Evolutionary conservation across 108 stramenopile genomes (phyloP).

Genomic region (Nitzschia sp.): DNA sequence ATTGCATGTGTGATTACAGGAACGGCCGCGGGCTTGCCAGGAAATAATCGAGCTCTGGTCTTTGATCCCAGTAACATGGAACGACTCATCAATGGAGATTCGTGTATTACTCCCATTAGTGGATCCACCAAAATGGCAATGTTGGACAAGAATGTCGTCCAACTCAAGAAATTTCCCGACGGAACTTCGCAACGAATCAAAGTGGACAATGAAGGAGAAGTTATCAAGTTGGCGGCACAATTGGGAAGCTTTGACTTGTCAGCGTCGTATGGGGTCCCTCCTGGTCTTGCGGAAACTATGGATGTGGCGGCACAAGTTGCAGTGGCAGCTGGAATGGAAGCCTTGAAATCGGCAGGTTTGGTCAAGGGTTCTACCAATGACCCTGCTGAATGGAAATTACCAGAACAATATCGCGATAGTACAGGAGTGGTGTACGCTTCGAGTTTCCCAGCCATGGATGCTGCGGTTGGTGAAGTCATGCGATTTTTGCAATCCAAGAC

Average conservation of each 20-base stretch:
- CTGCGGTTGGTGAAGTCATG: constrained; percentile 96
- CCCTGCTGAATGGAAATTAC: constrained; percentile 85
- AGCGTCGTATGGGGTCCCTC: constrained; percentile 84
- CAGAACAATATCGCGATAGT: constrained; percentile 87
- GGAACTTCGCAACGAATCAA: constrained; percentile 57
- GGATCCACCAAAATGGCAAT: constrained; percentile 65
- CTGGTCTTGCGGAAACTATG: constrained; percentile 92
- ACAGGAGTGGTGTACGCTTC: constrained; percentile 97
- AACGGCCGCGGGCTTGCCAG: constrained; percentile 92
- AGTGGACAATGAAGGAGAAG: constrained; percentile 58
- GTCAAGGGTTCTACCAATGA: constrained; percentile 80
- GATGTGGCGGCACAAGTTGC: constrained; percentile 95
- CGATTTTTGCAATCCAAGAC: constrained; percentile 89
- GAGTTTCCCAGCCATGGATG: constrained; percentile 96
- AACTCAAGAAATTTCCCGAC: constrained; percentile 71
- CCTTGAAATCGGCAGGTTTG: constrained; percentile 91
- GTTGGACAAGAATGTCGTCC: constrained; percentile 94
- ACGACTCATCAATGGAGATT: constrained; percentile 76
- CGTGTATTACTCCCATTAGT: constrained; percentile 78
- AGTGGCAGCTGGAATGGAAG: constrained; percentile 95
- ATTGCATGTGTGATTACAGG: constrained; percentile 93
- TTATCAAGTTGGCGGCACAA: constrained; percentile 89
- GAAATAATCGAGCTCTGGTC: constrained; percentile 49
- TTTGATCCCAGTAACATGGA: constrained; percentile 80
- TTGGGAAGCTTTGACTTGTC: constrained; percentile 83